Percentiles rank a stretch among this genome's conserved stretches.
phyloP scores from a whole-genome alignment of 805 yeast species.

The Metschnikowia kofuensis region DNA sequence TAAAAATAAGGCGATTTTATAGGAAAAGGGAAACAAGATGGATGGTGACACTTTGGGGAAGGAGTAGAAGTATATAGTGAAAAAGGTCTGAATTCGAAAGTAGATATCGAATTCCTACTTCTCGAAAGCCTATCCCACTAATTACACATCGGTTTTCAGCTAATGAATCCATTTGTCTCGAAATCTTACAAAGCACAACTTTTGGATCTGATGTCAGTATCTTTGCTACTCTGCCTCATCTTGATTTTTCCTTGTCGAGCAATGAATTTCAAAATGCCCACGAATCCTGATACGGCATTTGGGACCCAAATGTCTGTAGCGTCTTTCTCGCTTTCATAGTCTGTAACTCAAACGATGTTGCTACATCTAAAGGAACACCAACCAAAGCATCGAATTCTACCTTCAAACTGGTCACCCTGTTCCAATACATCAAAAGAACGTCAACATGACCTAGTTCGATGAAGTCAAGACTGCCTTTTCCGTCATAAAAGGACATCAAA shows the following conservation, averaged over 20 bases:
- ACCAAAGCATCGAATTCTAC: neutral
- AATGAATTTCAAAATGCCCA: neutral
- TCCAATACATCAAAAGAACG: neutral
- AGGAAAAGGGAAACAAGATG: no score
- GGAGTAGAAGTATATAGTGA: no score
- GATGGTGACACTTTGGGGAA: no score
- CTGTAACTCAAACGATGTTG: neutral
- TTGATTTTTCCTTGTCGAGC: neutral
- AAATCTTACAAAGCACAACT: no score
- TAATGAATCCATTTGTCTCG: no score
- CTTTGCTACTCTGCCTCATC: neutral
- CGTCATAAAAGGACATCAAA: neutral
- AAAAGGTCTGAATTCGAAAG: no score
- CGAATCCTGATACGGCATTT: neutral
- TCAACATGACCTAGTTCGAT: neutral
- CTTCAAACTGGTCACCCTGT: neutral
- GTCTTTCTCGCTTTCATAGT: neutral
- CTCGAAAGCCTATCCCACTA: no score
- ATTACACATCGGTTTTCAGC: no score
- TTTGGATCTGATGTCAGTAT: no score
- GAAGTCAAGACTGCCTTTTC: neutral
- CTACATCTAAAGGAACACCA: neutral
- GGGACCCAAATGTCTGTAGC: neutral
- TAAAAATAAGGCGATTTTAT: no score
- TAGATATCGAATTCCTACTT: no score